phyloP scores from a whole-genome alignment of 2,329 filamentous ascomycete genomes.

The Botryosphaeria dothidea region DNA sequence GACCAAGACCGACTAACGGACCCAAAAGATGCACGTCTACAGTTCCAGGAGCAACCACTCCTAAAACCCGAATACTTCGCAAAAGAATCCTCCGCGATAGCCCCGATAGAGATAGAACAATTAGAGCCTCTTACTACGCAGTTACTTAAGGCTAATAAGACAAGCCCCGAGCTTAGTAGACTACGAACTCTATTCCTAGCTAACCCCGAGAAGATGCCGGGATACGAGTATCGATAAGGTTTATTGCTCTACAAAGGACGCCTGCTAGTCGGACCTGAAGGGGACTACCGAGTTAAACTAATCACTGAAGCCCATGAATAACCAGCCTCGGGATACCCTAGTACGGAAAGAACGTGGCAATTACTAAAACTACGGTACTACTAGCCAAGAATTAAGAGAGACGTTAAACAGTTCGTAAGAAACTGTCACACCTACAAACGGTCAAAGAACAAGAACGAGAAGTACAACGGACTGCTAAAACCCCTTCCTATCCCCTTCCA shows the following conservation, averaged over 20 bases:
- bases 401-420: neutral
- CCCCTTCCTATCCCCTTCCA: conserved; percentile 19
- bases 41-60: neutral
- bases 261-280: too few relatives aligned
- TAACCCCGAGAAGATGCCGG: too few relatives aligned
- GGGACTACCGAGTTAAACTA: too few relatives aligned
- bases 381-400: neutral
- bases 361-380: neutral
- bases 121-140: too few relatives aligned
- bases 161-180: too few relatives aligned
- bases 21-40: neutral
- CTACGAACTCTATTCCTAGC: too few relatives aligned
- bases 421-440: conserved; percentile 5
- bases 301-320: neutral
- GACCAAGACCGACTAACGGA: neutral
- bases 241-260: too few relatives aligned
- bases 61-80: neutral
- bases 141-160: too few relatives aligned
- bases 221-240: too few relatives aligned
- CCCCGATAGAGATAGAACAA: too few relatives aligned
- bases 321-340: neutral
- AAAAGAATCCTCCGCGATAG: too few relatives aligned
- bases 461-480: conserved; percentile 16
- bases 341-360: neutral
- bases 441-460: neutral